A percentile compares a stretch with the other conserved stretches of the same genome.
These are phyloP conservation scores for Teunomyces tritomae DNA, from an alignment of 805 yeast species.

Conservation along the genomic window DNA sequence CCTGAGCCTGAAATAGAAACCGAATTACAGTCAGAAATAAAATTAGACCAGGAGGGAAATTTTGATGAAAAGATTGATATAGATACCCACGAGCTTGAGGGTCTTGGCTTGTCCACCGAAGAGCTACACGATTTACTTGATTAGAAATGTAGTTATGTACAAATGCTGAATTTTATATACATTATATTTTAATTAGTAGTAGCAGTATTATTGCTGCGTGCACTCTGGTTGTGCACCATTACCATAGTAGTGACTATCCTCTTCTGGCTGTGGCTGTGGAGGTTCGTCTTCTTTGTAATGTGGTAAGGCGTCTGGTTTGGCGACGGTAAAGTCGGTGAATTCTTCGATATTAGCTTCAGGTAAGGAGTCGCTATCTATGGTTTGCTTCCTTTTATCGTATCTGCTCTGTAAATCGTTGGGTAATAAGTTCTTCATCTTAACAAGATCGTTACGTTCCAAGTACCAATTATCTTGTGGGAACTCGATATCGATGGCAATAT, in stretches of 20 bases:
- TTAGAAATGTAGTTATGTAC: constrained; percentile 15
- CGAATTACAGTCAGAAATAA: constrained; percentile 12
- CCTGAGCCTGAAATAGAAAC: constrained; percentile 10
- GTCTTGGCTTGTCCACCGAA: constrained; percentile 29
- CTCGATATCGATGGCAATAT: constrained; percentile 64
- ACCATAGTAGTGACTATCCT: constrained; percentile 11
- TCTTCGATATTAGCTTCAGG: constrained; percentile 39
- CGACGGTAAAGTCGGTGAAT: constrained; percentile 32
- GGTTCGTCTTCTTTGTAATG: constrained; percentile 21
- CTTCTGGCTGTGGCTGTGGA: constrained; percentile 11
- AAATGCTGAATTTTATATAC: constrained; percentile 8
- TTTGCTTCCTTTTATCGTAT: constrained; percentile 20
- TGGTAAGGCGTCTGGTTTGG: constrained; percentile 27
- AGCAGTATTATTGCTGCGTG: constrained; percentile 18
- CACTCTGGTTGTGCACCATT: constrained; percentile 36
- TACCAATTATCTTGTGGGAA: constrained; percentile 89
- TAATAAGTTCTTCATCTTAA: constrained; percentile 51
- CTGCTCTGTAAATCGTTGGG: constrained; percentile 40
- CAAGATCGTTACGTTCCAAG: constrained; percentile 63
- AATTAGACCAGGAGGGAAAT: constrained; percentile 11
- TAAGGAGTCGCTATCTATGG: constrained; percentile 23
- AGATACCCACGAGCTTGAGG: constrained; percentile 10
- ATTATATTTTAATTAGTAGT: not conserved
- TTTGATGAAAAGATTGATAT: constrained; percentile 2
- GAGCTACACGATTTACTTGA: constrained; percentile 39